A percentile compares a stretch with the other conserved stretches of the same genome.
Evolutionary conservation across 208 protist species (phyloP).

Genomic region (Trypanosoma melophagium): DNA sequence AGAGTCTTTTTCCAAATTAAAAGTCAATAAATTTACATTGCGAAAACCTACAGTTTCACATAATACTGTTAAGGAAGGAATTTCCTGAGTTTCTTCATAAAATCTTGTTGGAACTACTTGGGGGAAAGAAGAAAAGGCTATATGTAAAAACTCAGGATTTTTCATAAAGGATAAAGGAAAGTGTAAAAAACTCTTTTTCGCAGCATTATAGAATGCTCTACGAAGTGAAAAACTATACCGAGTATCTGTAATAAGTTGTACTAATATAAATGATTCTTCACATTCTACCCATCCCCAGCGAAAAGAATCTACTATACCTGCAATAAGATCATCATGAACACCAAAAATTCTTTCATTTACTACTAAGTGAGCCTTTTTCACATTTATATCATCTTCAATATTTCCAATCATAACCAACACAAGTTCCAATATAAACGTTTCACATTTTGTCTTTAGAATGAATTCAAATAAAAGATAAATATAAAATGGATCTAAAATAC

Average conservation of each 20-base stretch:
- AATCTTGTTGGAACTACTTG: not conserved
- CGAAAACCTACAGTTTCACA: not conserved
- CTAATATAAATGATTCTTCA: not conserved
- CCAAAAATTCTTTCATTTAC: conserved; percentile 2
- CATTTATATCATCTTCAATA: not conserved
- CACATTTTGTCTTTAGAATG: not conserved
- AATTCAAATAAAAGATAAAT: conserved; percentile 4
- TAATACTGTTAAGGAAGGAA: not conserved
- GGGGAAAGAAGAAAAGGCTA: conserved; percentile 10
- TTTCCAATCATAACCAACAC: conserved; percentile 9
- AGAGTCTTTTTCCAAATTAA: not conserved
- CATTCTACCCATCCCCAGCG: conserved; percentile 10
- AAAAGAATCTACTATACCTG: conserved; percentile 16
- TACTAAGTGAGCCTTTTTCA: conserved; percentile 1
- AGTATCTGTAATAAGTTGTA: conserved; percentile 10
- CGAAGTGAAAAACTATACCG: conserved; percentile 8
- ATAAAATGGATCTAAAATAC: conserved; percentile 9
- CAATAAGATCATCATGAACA: conserved; percentile 8
- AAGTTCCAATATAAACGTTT: conserved; percentile 7
- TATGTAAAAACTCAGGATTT: not conserved
- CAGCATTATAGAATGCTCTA: conserved; percentile 11
- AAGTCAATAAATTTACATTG: not conserved
- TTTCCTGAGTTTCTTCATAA: not conserved
- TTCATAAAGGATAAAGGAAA: not conserved
- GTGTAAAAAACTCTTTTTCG: not conserved